Evolutionary conservation across 257 asterid genomes (phyloP).

Genomic region (Scutellaria minor): DNA sequence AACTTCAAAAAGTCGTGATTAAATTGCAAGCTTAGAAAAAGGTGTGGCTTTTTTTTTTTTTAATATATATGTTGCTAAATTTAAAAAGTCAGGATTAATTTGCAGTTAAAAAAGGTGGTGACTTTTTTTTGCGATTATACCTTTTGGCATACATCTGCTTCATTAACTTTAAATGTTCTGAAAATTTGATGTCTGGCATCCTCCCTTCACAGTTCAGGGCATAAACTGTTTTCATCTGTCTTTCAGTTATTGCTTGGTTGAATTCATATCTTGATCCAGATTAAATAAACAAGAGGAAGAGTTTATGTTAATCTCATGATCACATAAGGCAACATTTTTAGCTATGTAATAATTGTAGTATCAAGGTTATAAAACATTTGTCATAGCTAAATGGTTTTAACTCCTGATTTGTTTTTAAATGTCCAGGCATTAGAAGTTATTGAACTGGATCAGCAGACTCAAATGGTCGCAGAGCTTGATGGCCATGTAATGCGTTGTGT

Average conservation of each 20-base stretch:
- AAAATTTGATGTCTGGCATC: too few species aligned
- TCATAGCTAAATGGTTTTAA: too few species aligned
- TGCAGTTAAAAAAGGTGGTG: too few species aligned
- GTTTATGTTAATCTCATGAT: neutral
- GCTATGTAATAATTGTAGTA: slow-evolving; percentile 2
- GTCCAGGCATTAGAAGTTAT: slow-evolving; percentile 78
- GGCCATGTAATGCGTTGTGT: slow-evolving; percentile 83
- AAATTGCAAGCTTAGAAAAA: too few species aligned
- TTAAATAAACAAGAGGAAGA: neutral
- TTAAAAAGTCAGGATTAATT: too few species aligned
- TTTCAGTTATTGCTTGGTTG: neutral
- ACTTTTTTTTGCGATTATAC: too few species aligned
- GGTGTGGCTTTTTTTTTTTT: too few species aligned
- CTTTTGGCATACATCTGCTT: too few species aligned
- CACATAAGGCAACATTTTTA: neutral
- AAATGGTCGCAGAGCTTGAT: slow-evolving; percentile 81
- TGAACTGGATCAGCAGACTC: slow-evolving; percentile 69
- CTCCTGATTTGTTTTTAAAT: slow-evolving; percentile 9
- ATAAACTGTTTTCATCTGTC: neutral
- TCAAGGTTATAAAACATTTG: neutral
- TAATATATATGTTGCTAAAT: too few species aligned
- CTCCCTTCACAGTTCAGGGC: too few species aligned
- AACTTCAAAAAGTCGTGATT: too few species aligned
- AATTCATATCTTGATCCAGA: neutral
- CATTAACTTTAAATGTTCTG: too few species aligned